phyloP scores from a whole-genome alignment of 345 rosid species.

The Camelina hispida region DNA sequence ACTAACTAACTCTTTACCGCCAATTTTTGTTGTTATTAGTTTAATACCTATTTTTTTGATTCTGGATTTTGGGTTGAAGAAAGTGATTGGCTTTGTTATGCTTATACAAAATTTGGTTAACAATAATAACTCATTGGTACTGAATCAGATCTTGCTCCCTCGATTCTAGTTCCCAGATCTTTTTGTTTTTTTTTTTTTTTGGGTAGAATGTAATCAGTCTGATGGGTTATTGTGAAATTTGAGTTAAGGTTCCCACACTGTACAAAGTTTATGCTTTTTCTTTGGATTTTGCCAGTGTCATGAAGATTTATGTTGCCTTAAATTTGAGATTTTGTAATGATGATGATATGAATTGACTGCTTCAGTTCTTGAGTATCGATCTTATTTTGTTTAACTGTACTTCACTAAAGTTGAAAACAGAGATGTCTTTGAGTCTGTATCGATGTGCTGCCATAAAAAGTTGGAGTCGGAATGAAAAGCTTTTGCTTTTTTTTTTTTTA shows the following conservation, averaged over 20 bases:
- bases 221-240: neutral
- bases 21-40: neutral
- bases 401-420: neutral
- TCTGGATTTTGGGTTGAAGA: neutral
- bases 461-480: too few relatives aligned
- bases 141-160: conserved; percentile 1
- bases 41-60: neutral
- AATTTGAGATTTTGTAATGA: conserved; percentile 1
- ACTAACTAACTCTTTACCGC: neutral
- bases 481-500: too few relatives aligned
- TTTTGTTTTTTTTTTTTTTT: neutral
- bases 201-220: neutral
- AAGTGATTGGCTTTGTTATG: conserved; percentile 19
- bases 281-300: neutral
- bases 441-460: too few relatives aligned
- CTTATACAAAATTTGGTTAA: neutral
- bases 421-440: too few relatives aligned
- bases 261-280: neutral
- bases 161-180: neutral
- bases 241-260: neutral
- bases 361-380: neutral
- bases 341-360: neutral
- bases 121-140: neutral
- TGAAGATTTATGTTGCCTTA: neutral
- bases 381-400: neutral